Evolutionary conservation across 257 asterid genomes (phyloP), one percentile per base, ranked within the genome.

Genomic region (Echites panduratus): DNA sequence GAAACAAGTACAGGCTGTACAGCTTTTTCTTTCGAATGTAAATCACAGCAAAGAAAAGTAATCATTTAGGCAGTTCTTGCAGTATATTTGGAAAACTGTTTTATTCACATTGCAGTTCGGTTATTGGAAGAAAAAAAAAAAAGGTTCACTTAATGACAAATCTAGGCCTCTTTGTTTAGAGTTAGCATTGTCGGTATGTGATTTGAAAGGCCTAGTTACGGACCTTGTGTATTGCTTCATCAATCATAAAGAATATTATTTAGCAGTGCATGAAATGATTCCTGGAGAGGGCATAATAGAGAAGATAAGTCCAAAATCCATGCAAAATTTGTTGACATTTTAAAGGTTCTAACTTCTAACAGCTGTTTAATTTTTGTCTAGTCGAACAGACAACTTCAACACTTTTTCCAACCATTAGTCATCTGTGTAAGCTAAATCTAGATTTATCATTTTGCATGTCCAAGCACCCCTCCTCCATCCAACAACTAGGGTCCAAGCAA

Each of bases 331-430:
- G 2, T 57, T 12, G n/a, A n/a, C n/a, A n/a, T 54, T 19, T 69
- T 50, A 62, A 76, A 76, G 70, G 47, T n/a, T n/a, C n/a, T n/a
- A n/a, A n/a, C n/a, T 70, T 50, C 41, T 63, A 71, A 82, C 79
- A 83, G 85, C 89, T 80, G 80, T 82, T 70, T 76, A 75, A 68
- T 5, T 77, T 75, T 84, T 84, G 89, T 78, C 82, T 66, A 52
- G 4, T 70, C 2, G 24, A 49, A 17, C n/a, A 24, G 24, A 17
- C 4, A 10, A 35, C 11, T 69, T 32, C 20, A 17, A 3, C 73
- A 32, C 50, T 16, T 32, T 24, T 6, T 20, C n/a, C 47, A 52
- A 50, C 27, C 45, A 20, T 32, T 61, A 32, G 44, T 61, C 22
- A 61, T 52, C 57, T 59, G 29, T 29, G 67, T 61, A 16, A 61